Base-by-base conservation (phyloP, 1,284 basidiomycete species). In the Tremellales sp. region DNA sequence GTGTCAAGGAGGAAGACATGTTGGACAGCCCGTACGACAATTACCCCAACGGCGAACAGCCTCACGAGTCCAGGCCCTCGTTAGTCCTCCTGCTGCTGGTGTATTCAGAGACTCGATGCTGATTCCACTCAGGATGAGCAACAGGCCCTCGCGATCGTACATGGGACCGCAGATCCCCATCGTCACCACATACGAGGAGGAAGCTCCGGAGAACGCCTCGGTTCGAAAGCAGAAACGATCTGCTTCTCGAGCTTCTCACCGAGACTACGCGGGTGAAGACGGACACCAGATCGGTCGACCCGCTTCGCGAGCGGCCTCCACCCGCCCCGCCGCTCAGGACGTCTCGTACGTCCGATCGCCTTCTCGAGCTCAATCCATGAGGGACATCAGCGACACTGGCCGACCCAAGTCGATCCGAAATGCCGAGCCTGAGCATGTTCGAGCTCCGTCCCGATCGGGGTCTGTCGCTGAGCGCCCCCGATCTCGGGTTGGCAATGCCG, bases 111-210 rank as follows among this genome's bases (percentile, higher is more conserved):
- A 8, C 8, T 15, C 4, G 15, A 7, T 4, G 19, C 24, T 21
- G 19, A 11, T 45, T 31, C 17, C n/a, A n/a, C n/a, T 4, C 39
- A 57, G 56, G 4, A 19, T 61, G 13, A 25, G 40, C 25, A 46
- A 64, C 8, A 35, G 60, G 29, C 65, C 65, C 13, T 72, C 70
- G 3, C 57, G 70, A 25, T 72, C 70, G 6, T 74, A 74, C 57
- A 53, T 64, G 58, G 63, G 33, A 6, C 33, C 65, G 45, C 56
- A 60, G 2, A 63, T 68, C 36, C 60, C 65, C 21, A 63, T 68
- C 53, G 62, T 68, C 21, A 68, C 65, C 39, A 68, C 62, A 33
- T 68, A 65, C 53, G 64, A 65, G 43, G 51, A 54, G 12, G 56
- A 62, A n/a, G n/a, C n/a, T n/a, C 48, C 47, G 26, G 57, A 58